These are phyloP conservation scores for Adiantum capillusveneris DNA, from an alignment of 75 land plant genomes.

Conservation along the genomic window DNA sequence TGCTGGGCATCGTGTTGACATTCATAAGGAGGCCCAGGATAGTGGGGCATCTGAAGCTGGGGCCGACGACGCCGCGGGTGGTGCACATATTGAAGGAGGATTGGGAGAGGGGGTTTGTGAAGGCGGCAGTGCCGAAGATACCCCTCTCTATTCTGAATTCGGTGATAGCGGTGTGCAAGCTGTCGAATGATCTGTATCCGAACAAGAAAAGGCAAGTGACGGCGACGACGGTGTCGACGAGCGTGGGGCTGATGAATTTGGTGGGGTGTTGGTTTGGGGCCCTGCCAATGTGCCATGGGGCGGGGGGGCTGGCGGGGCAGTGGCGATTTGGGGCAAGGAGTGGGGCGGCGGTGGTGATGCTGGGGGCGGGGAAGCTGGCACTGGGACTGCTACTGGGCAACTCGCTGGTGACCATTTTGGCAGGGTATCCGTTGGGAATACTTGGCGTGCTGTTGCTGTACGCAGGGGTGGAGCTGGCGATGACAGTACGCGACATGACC, in stretches of 20 bases:
- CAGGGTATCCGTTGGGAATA: slow-evolving; percentile 55
- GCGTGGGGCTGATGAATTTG: slow-evolving; percentile 77
- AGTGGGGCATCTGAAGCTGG: slow-evolving; percentile 29
- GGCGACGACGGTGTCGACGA: slow-evolving; percentile 50
- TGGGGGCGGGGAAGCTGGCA: slow-evolving; percentile 50
- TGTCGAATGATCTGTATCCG: slow-evolving; percentile 70
- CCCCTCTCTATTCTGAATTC: slow-evolving; percentile 86
- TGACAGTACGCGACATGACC: slow-evolving; percentile 71
- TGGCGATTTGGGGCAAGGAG: slow-evolving; percentile 77
- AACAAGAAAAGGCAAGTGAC: slow-evolving; percentile 26
- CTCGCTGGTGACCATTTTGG: slow-evolving; percentile 42
- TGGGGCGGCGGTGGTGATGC: slow-evolving; percentile 57
- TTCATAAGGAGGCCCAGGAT: slow-evolving; percentile 41
- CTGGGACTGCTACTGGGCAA: slow-evolving; percentile 60
- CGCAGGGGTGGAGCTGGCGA: slow-evolving; percentile 77
- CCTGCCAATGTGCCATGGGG: slow-evolving; percentile 80
- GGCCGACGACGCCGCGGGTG: slow-evolving; percentile 37
- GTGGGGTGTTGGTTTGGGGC: slow-evolving; percentile 93
- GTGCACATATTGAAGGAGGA: slow-evolving; percentile 37
- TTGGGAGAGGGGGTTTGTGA: slow-evolving; percentile 67
- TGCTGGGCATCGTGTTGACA: slow-evolving; percentile 53
- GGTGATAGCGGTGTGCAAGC: slow-evolving; percentile 83
- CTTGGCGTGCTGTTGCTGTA: slow-evolving; percentile 75
- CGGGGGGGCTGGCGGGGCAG: slow-evolving; percentile 88
- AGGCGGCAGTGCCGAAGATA: slow-evolving; percentile 76